A percentile compares a stretch with the other conserved stretches of the same genome.
Evolutionary conservation across 225 moss, liverwort and hornwort species (phyloP).

Genomic region (Climacium dendroides): DNA sequence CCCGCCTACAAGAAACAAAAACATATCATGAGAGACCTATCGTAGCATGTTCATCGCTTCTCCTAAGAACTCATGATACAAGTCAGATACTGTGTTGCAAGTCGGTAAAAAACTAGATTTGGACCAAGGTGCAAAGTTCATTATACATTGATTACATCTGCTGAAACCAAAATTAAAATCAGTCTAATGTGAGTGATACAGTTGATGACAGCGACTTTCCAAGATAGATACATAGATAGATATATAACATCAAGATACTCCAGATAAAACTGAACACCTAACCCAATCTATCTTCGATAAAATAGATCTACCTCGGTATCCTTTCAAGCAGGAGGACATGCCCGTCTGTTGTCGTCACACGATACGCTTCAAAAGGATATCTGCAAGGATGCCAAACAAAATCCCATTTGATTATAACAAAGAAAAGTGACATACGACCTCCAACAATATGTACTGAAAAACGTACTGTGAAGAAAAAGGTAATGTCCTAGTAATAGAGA

Average conservation of each 20-base stretch:
- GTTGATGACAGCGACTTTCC: not conserved
- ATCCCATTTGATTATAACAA: not conserved
- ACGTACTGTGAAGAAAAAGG: not conserved
- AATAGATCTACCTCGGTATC: conserved; percentile 29
- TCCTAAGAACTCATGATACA: not conserved
- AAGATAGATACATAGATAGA: not conserved
- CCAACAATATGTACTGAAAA: not conserved
- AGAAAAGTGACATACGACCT: not conserved
- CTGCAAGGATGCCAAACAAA: conserved; percentile 1
- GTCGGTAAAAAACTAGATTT: not conserved
- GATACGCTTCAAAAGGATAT: conserved; percentile 41
- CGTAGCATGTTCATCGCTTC: not conserved
- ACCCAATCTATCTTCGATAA: not conserved
- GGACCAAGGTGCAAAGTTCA: not conserved
- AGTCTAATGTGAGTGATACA: not conserved
- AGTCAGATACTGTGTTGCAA: not conserved
- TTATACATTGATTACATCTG: not conserved
- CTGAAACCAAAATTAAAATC: not conserved
- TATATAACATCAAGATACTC: not conserved
- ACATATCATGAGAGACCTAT: not conserved
- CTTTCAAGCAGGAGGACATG: conserved; percentile 48
- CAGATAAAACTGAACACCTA: not conserved
- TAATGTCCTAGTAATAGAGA: not conserved
- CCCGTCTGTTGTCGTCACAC: conserved; percentile 33
- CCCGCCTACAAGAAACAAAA: conserved; percentile 33